Base-by-base conservation (phyloP, 75 land plant species). In the Sequoia sempervirens region DNA sequence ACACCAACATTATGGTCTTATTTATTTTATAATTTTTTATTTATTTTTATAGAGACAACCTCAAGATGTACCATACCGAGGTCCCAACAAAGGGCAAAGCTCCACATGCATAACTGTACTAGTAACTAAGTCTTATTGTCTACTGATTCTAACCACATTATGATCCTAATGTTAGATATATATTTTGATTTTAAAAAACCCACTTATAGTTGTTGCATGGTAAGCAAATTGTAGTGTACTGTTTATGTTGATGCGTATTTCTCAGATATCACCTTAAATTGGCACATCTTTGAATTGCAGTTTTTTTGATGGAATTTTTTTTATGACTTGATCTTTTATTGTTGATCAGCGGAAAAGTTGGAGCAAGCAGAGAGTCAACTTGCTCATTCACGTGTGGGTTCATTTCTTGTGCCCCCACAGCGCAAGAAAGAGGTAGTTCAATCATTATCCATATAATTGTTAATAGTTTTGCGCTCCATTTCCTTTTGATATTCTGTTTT, bases 311-410 rank as follows among this genome's bases (percentile, higher is more conserved):
- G 45, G 26, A 26, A 78, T 11, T 78, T 43, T n/a, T 78, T 10
- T 45, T 15, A 78, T 7, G 46, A n/a, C 23, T 20, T n/a, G 46
- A 78, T 78, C 50, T 45, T 78, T 78, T 3, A 2, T 45, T 70
- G 28, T 43, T 28, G 32, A 47, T 83, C 87, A 97, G 99, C 98
- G 84, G 99, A 97, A 84, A 97, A 97, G 84, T 85, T 97, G 45
- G 99, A 97, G 87, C 98, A 97, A 75, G 96, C 96, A 46, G 99
- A 97, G 84, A 96, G 84, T 84, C 98, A 97, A 34, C 80, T 94
- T 81, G 92, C 95, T 52, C 99, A 97, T 86, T 88, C 98, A 61
- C 98, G 98, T 6, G 84, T 94, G 80, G 95, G 98, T 5, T 92
- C 99, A 7, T 86, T 94, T 32, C 84, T 97, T 68, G 79, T 87